Evolutionary conservation across 345 rosid species (phyloP).

Genomic region (Carallia pectinifolia): DNA sequence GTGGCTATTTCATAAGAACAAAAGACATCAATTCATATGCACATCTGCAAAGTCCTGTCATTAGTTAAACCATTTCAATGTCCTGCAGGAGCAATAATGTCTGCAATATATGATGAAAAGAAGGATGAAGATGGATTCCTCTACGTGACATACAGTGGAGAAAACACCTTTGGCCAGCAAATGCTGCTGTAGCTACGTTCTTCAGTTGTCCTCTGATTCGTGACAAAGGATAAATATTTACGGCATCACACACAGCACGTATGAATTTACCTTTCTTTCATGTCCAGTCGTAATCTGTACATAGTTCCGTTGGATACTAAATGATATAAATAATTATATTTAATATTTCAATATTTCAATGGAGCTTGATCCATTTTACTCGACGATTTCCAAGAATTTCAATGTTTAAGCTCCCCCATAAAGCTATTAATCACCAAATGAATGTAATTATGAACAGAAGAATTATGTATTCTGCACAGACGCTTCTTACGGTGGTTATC

Average conservation of each 20-base stretch:
- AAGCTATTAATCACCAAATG: no score
- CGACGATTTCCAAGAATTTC: not conserved
- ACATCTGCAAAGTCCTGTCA: no score
- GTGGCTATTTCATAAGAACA: no score
- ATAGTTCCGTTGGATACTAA: conserved; percentile 6
- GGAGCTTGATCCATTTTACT: not conserved
- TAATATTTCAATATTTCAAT: conserved; percentile 1
- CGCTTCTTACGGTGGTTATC: no score
- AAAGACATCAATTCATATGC: no score
- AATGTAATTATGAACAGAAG: no score
- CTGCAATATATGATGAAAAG: conserved; percentile 74
- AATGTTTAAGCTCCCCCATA: no score
- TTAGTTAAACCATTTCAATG: no score
- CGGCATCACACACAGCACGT: not conserved
- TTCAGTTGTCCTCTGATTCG: not conserved
- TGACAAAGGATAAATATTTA: not conserved
- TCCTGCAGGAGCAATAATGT: conserved; percentile 60
- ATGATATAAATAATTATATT: conserved; percentile 5
- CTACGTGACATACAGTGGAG: conserved; percentile 81
- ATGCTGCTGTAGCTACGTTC: conserved; percentile 4
- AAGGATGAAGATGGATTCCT: conserved; percentile 84
- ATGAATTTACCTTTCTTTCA: not conserved
- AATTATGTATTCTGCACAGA: no score
- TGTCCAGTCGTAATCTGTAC: conserved; percentile 17
- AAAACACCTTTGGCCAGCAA: conserved; percentile 65